Evolutionary conservation across 345 rosid species (phyloP).

Genomic region (Salix brachista): DNA sequence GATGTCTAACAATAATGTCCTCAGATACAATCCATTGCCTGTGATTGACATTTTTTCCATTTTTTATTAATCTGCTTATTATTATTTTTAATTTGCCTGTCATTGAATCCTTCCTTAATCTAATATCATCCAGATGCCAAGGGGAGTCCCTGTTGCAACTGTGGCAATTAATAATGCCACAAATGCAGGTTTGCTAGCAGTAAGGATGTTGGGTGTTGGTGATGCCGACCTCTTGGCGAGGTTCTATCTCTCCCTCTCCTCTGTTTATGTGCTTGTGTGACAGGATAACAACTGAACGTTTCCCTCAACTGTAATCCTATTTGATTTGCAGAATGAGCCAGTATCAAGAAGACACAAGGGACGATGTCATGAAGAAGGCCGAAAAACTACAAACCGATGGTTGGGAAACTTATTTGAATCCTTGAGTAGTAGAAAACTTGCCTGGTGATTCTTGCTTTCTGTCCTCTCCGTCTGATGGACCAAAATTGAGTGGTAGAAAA

Average conservation of each 20-base stretch:
- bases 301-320: background rate
- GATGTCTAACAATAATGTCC: background rate
- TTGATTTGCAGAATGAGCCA: conserved; percentile 66
- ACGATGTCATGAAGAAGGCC: conserved; percentile 65
- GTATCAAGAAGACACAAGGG: conserved; percentile 76
- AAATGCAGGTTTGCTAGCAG: conserved; percentile 79
- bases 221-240: conserved; percentile 59
- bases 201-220: conserved; percentile 67
- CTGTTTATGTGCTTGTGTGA: background rate
- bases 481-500: background rate
- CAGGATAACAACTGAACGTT: background rate
- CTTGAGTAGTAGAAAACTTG: background rate
- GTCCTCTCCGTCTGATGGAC: background rate
- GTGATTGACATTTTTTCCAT: background rate
- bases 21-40: background rate
- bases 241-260: conserved; percentile 12
- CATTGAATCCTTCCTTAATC: background rate
- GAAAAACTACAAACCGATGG: conserved; percentile 62
- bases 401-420: conserved; percentile 60
- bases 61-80: background rate
- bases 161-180: conserved; percentile 88
- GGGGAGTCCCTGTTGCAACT: conserved; percentile 93
- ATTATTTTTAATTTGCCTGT: background rate
- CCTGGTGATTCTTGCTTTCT: background rate
- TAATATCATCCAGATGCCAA: conserved; percentile 64